phyloP scores from a whole-genome alignment of 768 basidiomycete species.

The Gloeopeniophorella convolvens region DNA sequence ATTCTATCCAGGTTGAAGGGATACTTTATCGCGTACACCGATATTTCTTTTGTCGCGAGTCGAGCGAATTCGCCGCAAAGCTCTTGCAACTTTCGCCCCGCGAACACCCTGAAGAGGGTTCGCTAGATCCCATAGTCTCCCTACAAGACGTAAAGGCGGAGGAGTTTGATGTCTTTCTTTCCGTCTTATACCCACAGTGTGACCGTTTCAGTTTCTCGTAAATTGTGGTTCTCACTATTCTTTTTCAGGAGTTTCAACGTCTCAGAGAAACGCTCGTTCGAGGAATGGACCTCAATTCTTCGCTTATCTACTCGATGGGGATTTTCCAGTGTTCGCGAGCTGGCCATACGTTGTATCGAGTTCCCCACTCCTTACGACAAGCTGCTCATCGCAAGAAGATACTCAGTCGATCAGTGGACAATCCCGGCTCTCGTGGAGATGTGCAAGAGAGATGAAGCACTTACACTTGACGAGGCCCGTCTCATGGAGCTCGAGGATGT shows the following conservation, averaged over 20 bases:
- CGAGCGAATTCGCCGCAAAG: background rate
- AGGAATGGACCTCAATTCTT: conserved; percentile 14
- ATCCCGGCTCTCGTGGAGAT: conserved; percentile 3
- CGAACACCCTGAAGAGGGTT: background rate
- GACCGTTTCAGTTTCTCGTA: no score
- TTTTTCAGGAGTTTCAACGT: conserved; percentile 9
- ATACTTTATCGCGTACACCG: conserved; percentile 13
- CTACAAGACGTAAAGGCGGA: conserved; percentile 5
- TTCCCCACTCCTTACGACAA: background rate
- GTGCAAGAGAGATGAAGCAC: conserved; percentile 8
- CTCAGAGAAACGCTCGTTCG: conserved; percentile 1
- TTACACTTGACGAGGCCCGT: conserved; percentile 11
- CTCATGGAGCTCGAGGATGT: conserved; percentile 10
- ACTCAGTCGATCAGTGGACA: conserved; percentile 9
- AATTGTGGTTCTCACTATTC: background rate
- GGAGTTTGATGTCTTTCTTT: conserved; percentile 16
- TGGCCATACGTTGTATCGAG: conserved; percentile 5
- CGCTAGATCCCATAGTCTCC: background rate
- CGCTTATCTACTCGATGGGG: conserved; percentile 16
- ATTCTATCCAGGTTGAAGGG: conserved; percentile 1
- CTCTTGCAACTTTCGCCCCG: background rate
- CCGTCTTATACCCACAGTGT: conserved; percentile 14
- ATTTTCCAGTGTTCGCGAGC: conserved; percentile 11
- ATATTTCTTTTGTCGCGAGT: conserved; percentile 13
- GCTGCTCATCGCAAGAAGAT: conserved; percentile 4